A percentile compares a stretch with the other conserved stretches of the same genome.
Evolutionary conservation across 805 yeast species (phyloP).

Genomic region (Kodamaea neixiangensis): DNA sequence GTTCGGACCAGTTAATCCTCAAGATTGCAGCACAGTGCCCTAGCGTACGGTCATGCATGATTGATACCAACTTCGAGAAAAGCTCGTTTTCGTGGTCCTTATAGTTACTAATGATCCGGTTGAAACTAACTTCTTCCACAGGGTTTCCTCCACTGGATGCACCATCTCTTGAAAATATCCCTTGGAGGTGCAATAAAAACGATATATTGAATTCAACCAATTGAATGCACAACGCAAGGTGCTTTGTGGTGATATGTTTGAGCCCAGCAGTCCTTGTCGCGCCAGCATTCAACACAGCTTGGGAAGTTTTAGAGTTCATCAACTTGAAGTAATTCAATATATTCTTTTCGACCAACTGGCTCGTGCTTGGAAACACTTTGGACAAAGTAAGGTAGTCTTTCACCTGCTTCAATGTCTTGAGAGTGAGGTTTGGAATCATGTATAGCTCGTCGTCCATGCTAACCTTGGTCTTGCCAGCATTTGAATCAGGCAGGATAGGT

Average conservation of each 20-base stretch:
- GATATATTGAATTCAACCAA: constrained; percentile 49
- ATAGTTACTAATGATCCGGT: constrained; percentile 39
- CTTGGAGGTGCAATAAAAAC: constrained; percentile 36
- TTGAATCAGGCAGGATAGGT: background rate
- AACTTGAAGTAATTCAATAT: constrained; percentile 46
- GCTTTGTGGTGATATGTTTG: constrained; percentile 72
- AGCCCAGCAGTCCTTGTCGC: constrained; percentile 75
- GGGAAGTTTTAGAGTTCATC: constrained; percentile 55
- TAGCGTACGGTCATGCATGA: constrained; percentile 66
- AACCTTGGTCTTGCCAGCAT: constrained; percentile 7
- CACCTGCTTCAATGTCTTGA: constrained; percentile 28
- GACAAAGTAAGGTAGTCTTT: constrained; percentile 59
- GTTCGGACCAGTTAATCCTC: constrained; percentile 52
- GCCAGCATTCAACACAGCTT: constrained; percentile 70
- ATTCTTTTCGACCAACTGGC: constrained; percentile 42
- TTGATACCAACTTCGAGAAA: constrained; percentile 61
- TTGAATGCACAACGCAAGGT: constrained; percentile 67
- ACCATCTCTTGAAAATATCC: constrained; percentile 12
- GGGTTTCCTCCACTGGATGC: background rate
- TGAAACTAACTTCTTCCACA: constrained; percentile 30
- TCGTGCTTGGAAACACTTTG: constrained; percentile 53
- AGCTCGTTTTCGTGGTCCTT: constrained; percentile 66
- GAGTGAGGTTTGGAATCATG: constrained; percentile 31
- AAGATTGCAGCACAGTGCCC: constrained; percentile 51
- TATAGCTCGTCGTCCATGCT: constrained; percentile 24